Percentiles rank a stretch among this genome's conserved stretches.
Conservation (phyloP, 768 basidiomycete genomes). For the Trametes cubensis region DNA sequence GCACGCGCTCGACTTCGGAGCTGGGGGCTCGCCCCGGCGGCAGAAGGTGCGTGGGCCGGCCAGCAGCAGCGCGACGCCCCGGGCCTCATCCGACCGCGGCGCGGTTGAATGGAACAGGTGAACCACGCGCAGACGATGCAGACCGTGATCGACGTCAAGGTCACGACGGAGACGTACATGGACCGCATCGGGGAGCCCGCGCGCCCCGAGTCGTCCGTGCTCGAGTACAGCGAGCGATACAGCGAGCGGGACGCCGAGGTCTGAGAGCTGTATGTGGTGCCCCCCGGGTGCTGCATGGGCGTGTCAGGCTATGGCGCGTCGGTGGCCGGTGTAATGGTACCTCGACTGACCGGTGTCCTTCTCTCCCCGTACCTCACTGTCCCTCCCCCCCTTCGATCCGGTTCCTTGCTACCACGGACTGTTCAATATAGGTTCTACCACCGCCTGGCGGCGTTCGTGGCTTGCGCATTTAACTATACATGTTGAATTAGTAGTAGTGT, state of each 20-base stretch:
- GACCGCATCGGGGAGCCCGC: not conserved
- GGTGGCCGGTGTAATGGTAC: no score
- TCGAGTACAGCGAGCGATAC: not conserved
- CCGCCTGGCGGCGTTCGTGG: conserved; percentile 7
- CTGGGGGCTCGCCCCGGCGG: not conserved
- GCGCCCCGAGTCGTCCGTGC: not conserved
- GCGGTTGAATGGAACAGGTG: not conserved
- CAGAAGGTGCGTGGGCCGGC: not conserved
- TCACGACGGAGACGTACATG: conserved; percentile 11
- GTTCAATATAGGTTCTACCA: not conserved
- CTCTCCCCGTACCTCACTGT: not conserved
- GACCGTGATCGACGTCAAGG: conserved; percentile 11
- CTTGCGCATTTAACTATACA: not conserved
- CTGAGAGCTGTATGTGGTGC: no score
- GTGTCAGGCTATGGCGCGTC: no score
- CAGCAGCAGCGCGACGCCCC: not conserved
- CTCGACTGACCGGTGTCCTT: not conserved
- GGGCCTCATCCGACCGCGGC: not conserved
- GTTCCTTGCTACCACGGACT: not conserved
- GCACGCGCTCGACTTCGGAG: not conserved
- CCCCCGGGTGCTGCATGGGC: no score
- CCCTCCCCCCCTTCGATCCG: not conserved
- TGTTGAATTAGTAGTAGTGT: not conserved
- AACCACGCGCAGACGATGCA: not conserved
- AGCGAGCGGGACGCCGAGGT: no score